Percentiles rank a stretch among this genome's conserved stretches.
These are phyloP conservation scores for Chara braunii DNA, from an alignment of 139 green algal genomes.

Conservation along the genomic window DNA sequence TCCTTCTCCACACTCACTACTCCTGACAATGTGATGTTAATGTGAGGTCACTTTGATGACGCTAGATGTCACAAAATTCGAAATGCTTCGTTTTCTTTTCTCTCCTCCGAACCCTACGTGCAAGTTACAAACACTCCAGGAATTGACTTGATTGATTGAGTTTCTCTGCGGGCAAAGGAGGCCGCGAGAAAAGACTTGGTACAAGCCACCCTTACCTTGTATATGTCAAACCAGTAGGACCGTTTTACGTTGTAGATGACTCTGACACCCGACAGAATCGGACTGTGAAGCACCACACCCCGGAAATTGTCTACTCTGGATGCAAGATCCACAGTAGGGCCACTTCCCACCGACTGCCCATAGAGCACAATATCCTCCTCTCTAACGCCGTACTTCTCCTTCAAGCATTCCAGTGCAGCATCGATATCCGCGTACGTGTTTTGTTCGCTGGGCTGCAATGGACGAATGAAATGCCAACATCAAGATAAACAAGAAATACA, in stretches of 20 bases:
- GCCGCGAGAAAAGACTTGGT: no score
- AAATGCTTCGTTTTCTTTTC: no score
- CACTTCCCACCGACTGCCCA: constrained; percentile 75
- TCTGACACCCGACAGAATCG: constrained; percentile 76
- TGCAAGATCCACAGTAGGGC: constrained; percentile 54
- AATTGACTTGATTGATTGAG: no score
- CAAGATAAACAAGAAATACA: background rate
- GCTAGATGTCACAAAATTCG: no score
- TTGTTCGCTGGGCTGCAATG: constrained; percentile 42
- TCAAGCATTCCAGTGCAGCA: constrained; percentile 47
- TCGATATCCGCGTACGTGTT: constrained; percentile 59
- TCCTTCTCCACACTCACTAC: no score
- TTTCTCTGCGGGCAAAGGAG: no score
- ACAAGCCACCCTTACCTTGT: constrained; percentile 33
- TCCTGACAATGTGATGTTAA: no score
- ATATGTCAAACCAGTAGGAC: constrained; percentile 48
- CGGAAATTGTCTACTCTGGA: constrained; percentile 37
- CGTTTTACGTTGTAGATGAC: constrained; percentile 66
- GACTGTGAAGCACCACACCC: constrained; percentile 78
- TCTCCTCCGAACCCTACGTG: no score
- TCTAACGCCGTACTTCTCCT: constrained; percentile 11
- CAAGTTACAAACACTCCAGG: no score
- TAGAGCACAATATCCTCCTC: constrained; percentile 70
- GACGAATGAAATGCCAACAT: background rate
- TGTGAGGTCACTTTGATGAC: no score